Evolutionary conservation across 208 protist genomes (phyloP), one percentile per base, ranked within the genome.

Genomic region (Leishmania arabica): DNA sequence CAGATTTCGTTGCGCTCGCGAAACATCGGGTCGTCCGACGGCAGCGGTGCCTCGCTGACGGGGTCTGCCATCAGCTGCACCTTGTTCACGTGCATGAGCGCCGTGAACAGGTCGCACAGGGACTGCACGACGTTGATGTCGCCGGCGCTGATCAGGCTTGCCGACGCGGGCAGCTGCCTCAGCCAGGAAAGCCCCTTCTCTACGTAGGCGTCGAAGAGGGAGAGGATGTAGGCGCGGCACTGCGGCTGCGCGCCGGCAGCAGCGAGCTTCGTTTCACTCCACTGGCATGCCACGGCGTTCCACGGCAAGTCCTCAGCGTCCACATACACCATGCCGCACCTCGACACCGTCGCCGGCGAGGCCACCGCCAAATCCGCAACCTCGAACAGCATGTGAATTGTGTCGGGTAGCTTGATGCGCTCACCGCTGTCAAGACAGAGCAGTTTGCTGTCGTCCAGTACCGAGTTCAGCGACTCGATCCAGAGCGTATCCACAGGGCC

Each of bases 391-490:
- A 99, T 98, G 84, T 97, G 96, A 75, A 99, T 98, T 24, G 95
- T 99, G 47, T 98, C 93, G 42, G 95, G 95, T 47, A 99, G 91
- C 86, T 99, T 99, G 82, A 99, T 99, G 64, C 99, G 98, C 89
- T 99, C 98, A 68, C 96, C 96, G 84, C 99, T 99, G 79, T 99
- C 97, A 62, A 99, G 91, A 86, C 99, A 99, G 51, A 99, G 95
- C 73, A 99, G 93, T 88, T 99, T 99, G 81, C 98, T 99, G 90
- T 99, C 99, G 88, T 99, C 99, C 40, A 99, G 93, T 37, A 99
- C 98, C 21, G 98, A 99, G 94, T 99, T 99, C 84, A 99, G 96
- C 58, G 98, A 99, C 91, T 99, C 99, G 84, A 99, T 99, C 99
- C 99, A 99, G 7, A 99, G 84, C 34, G 99, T 99, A 89, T 99